Conservation (phyloP, 352 stramenopile genomes). For the Blastocystis sp. region DNA sequence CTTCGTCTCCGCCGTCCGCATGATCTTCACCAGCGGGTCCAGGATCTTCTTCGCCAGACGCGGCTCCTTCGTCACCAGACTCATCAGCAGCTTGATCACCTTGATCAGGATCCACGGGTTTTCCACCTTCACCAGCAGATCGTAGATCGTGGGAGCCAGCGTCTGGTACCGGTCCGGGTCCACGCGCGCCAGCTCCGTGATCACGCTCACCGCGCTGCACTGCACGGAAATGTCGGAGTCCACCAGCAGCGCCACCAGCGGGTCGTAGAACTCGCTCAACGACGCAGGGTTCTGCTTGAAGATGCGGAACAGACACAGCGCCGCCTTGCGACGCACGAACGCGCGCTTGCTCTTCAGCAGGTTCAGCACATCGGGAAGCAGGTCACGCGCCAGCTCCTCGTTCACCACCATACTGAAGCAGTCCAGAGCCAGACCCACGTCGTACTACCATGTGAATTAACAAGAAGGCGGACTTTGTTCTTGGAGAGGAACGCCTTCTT, state of each 20-base stretch:
- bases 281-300: slow-evolving; percentile 94
- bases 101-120: slow-evolving; percentile 99
- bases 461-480: slow-evolving; percentile 65
- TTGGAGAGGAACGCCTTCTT: slow-evolving; percentile 83
- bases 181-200: slow-evolving; percentile 94
- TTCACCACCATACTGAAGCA: slow-evolving; percentile 96
- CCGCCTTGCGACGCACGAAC: slow-evolving; percentile 95
- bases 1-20: slow-evolving; percentile 91
- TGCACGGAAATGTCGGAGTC: slow-evolving; percentile 87
- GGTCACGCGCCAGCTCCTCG: slow-evolving; percentile 82
- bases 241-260: slow-evolving; percentile 86
- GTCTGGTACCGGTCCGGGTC: slow-evolving; percentile 96
- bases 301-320: slow-evolving; percentile 93
- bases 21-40: slow-evolving; percentile 87
- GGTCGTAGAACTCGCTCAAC: slow-evolving; percentile 88
- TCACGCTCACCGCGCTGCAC: slow-evolving; percentile 93
- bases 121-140: slow-evolving; percentile 84
- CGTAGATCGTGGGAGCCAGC: slow-evolving; percentile 92
- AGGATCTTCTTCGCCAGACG: slow-evolving; percentile 89
- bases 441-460: slow-evolving; percentile 66
- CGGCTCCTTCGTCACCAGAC: slow-evolving; percentile 89
- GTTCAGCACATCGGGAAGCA: slow-evolving; percentile 76
- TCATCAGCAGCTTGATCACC: slow-evolving; percentile 93
- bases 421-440: slow-evolving; percentile 90
- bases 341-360: slow-evolving; percentile 82